A percentile compares a stretch with the other conserved stretches of the same genome.
Evolutionary conservation across 2,329 filamentous ascomycete genomes (phyloP).

Genomic region (Epichloe gansuensis): DNA sequence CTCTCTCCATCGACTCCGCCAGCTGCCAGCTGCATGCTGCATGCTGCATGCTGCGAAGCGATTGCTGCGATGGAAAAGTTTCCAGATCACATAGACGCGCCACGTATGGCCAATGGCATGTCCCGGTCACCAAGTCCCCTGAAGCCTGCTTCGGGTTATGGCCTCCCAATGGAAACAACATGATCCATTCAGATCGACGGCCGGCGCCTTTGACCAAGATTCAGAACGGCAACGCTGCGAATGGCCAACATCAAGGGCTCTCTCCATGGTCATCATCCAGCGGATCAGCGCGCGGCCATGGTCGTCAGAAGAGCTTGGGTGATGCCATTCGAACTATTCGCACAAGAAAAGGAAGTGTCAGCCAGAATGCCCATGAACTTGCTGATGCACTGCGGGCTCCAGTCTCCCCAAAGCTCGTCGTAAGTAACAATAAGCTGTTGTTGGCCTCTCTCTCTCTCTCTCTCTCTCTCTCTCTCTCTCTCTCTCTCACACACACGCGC

Average conservation of each 20-base stretch:
- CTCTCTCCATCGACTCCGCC: neutral
- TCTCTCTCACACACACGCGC: neutral
- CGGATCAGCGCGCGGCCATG: conserved; percentile 38
- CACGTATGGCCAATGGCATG: conserved; percentile 16
- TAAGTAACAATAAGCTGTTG: conserved; percentile 30
- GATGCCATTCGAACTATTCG: conserved; percentile 81
- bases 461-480: neutral
- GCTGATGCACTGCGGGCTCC: conserved; percentile 84
- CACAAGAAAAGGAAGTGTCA: conserved; percentile 71
- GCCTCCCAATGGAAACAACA: conserved; percentile 15
- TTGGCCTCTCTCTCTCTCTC: neutral
- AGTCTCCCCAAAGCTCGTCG: conserved; percentile 76
- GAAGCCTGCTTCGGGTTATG: conserved; percentile 15
- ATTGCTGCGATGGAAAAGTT: conserved; percentile 39
- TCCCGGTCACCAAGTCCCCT: conserved; percentile 17
- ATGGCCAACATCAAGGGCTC: conserved; percentile 1
- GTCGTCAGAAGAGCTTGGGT: conserved; percentile 72
- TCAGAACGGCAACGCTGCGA: conserved; percentile 1
- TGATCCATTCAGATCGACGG: conserved; percentile 13
- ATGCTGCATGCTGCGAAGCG: neutral
- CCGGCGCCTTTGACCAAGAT: neutral
- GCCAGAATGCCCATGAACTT: conserved; percentile 86
- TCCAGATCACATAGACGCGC: conserved; percentile 39
- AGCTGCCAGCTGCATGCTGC: neutral
- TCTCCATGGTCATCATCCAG: conserved; percentile 17